Evolutionary conservation across 805 yeast genomes (phyloP), one percentile per base, ranked within the genome.

Genomic region (Candida tibetensis): DNA sequence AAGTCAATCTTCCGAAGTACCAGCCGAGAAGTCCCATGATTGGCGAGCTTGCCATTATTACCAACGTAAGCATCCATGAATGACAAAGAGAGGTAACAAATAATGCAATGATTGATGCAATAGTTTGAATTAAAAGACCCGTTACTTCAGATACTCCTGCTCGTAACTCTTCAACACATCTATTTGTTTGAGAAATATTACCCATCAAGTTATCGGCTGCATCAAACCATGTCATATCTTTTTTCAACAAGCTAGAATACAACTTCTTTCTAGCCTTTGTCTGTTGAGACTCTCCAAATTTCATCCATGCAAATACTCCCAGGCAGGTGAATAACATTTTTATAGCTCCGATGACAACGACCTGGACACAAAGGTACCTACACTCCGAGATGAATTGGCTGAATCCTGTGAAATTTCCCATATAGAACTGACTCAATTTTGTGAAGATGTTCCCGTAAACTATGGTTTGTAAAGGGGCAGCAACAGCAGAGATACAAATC

Each of bases 41-140:
- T 0, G 99, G 99, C 3, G 87, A 48, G 3, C 84, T 71, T 1
- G 87, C 81, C 41, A 91, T 52, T n/a, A 84, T 77, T 1, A 93
- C 75, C 17, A 93, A 60, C 0, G 97, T 85, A 8, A 93, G 69
- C 3, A 85, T 72, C 97, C 97, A 91, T 2, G 95, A 85, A 43
- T 79, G 81, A 43, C 74, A 73, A 55, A 93, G 74, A 1, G 96
- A 80, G 0, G 85, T 77, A 1, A 77, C 71, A 1, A 82, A 53
- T 8, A 83, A 60, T 0, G 83, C 77, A 3, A 76, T 37, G 0
- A 79, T 62, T 0, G 88, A 71, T 0, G 79, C 74, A 1, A 69
- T 28, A 6, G 79, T 71, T 46, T 81, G 81, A 9, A 77, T 52
- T 1, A 81, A 51, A 15, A 81, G 48, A 0, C 85, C 88, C 13